Evolutionary conservation across 2,329 filamentous ascomycete species (phyloP), one percentile per base, ranked within the genome.

Genomic region (Scedosporium apiospermum): DNA sequence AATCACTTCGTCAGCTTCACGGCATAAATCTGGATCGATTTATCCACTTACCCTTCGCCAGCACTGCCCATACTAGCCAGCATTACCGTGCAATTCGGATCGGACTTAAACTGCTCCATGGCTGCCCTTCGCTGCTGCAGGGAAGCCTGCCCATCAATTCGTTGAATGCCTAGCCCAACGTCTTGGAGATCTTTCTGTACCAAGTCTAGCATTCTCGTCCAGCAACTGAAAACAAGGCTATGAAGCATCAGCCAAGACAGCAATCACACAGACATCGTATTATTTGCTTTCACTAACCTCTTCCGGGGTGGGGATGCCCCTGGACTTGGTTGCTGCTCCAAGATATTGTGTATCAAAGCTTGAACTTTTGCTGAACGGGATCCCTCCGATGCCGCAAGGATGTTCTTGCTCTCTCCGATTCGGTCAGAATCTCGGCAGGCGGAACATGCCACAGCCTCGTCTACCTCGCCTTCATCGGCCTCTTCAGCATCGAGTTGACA

Each of bases 41-140:
- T 18, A 30, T 23, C 10, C 3, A 61, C 65, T 41, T 67, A 72
- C 72, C 71, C 72, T 62, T 73, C 71, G 0, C 68, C 72, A 0
- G 66, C 70, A 14, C 68, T 71, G 0, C 66, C 71, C n/a, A 75
- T 69, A 0, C 65, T 71, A 9, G 72, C 68, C 1, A 76, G 68
- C 60, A 76, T 70, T 0, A 74, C 65, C 1, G 23, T 65, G 62
- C 67, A 68, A 1, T 18, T 38, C 0, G 63, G 42, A 41, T 70
- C 62, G 0, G 62, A 23, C 6, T 21, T 61, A 27, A 71, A 72
- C 9, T 14, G 6, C 0, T 42, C 30, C 6, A 71, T 26, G 0
- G 68, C 64, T 0, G 55, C 4, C 9, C 26, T 9, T 4, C 71
- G 26, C 9, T 62, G 18, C 0, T 62, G 18, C 1, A 69, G 60